Evolutionary conservation across 768 basidiomycete genomes (phyloP), one percentile per base, ranked within the genome.

Genomic region (Trametes coccinea): DNA sequence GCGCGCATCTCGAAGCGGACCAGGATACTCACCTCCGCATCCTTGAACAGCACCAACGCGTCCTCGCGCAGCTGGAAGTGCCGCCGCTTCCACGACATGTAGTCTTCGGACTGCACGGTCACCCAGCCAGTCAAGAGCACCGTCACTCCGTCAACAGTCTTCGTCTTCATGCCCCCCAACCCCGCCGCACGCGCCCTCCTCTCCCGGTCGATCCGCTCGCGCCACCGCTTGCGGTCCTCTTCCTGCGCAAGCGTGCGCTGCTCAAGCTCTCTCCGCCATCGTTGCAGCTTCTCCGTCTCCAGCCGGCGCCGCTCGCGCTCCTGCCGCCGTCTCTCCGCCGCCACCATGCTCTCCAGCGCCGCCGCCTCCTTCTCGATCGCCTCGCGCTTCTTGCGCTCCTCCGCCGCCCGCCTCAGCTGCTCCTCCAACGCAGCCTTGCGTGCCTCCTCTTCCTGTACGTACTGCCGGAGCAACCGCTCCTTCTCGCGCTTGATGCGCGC

Each of bases 61-160:
- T 69, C 60, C 5, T 66, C 66, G 37, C 67, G 56, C 33, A 75
- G 61, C 45, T 72, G 67, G 56, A 70, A 75, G 56, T 67, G 73
- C 6, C 75, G 66, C 40, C 75, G 64, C 53, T 71, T 71, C 72
- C 73, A 76, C 17, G 68, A 66, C n/a, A 69, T 53, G 17, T 59
- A 67, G 22, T 65, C 67, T 27, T 62, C 60, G 10, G 67, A 63
- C 55, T 75, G 73, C 0, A 74, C 67, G 13, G 74, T 73, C 41
- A 75, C 58, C 71, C 74, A 73, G 22, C 74, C 74, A 9, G 60
- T 70, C 58, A 64, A 30, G 3, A 64, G 57, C 33, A 68, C 64
- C 39, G 51, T 60, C 44, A 51, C 27, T 5, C 64, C 64, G 0
- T 54, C 14, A 13, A 40, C 53, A 16, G 66, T 61, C 43, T 59